Percentiles rank a stretch among this genome's conserved stretches.
phyloP scores from a whole-genome alignment of 202 grass and related monocot species.

The Digitaria exilis region DNA sequence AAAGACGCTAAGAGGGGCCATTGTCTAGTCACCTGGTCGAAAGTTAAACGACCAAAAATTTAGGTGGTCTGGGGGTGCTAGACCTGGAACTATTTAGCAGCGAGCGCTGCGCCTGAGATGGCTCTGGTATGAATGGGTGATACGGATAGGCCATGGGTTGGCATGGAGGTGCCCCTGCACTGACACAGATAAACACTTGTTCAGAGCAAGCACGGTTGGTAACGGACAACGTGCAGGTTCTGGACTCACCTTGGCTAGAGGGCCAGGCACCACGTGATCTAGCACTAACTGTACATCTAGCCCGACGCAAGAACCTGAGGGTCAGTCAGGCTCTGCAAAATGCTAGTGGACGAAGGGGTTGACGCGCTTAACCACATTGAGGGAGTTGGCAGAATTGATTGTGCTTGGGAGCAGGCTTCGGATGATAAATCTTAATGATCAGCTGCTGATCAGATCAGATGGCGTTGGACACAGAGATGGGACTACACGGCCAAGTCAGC shows the following conservation, averaged over 20 bases:
- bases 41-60: no score
- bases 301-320: background rate
- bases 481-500: background rate
- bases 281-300: background rate
- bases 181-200: no score
- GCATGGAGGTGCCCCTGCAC: no score
- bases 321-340: background rate
- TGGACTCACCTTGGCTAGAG: background rate
- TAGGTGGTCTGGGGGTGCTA: no score
- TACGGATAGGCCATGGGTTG: no score
- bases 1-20: no score
- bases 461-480: background rate
- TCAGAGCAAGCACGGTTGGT: background rate
- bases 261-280: background rate
- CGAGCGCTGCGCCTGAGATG: no score
- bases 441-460: background rate
- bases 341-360: background rate
- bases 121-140: no score
- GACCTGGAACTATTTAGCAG: no score
- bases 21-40: no score
- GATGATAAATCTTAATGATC: no score
- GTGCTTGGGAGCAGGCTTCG: fast-evolving
- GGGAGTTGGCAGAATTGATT: background rate
- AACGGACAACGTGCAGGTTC: background rate
- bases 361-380: no score